Evolutionary conservation across 2,329 filamentous ascomycete genomes (phyloP).

Genomic region (Ophioceras dolichostomum): DNA sequence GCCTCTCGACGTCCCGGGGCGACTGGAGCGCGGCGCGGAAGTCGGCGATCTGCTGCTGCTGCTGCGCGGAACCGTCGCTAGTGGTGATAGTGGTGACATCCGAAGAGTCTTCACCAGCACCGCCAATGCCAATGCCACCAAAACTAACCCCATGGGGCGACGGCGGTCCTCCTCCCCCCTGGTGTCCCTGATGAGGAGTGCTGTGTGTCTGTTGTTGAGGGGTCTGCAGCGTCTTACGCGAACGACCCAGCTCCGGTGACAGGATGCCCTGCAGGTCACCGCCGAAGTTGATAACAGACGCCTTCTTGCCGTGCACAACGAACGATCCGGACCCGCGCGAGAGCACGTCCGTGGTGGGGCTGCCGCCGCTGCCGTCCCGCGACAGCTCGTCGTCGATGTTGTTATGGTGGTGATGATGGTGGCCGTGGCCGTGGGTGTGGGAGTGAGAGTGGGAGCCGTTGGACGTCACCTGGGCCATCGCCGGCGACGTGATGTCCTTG

Average conservation of each 20-base stretch:
- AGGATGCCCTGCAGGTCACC: conserved; percentile 69
- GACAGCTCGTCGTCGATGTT: not conserved
- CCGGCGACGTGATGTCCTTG: conserved; percentile 57
- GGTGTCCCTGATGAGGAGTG: conserved; percentile 7
- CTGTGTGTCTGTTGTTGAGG: conserved; percentile 6
- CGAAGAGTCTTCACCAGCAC: conserved; percentile 2
- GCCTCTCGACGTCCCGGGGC: conserved; percentile 30
- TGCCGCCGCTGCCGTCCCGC: conserved; percentile 28
- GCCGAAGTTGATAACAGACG: conserved; percentile 91
- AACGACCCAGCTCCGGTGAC: conserved; percentile 55
- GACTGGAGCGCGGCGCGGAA: conserved; percentile 37
- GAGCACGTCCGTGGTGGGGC: conserved; percentile 57
- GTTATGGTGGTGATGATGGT: not conserved
- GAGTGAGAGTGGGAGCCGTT: conserved; percentile 10
- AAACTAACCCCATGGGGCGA: conserved; percentile 5
- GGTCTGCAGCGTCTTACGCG: conserved; percentile 38
- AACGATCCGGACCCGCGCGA: conserved; percentile 77
- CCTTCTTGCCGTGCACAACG: conserved; percentile 95
- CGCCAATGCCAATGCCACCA: not conserved
- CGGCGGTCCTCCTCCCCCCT: conserved; percentile 12
- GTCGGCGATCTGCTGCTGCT: conserved; percentile 24
- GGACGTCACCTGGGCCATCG: conserved; percentile 32
- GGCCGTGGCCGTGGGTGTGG: conserved; percentile 20
- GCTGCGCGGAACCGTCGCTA: conserved; percentile 2
- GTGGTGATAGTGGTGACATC: no score